Evolutionary conservation across 148 eudicot species (phyloP).

Genomic region (Vaccinium vitisidaea): DNA sequence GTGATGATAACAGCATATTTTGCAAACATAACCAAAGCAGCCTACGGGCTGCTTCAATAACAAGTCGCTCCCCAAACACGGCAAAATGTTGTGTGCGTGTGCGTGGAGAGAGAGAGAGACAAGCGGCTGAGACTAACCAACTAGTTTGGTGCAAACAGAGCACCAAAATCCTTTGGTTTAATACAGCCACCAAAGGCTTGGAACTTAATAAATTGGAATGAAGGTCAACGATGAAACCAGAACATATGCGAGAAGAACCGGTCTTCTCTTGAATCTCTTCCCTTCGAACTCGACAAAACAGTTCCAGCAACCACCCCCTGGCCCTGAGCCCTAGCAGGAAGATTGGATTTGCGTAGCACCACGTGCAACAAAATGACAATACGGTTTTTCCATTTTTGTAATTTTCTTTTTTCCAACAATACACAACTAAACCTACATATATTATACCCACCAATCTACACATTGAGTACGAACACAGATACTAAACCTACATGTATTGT

Average conservation of each 20-base stretch:
- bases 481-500: conserved; percentile 23
- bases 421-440: conserved; percentile 7
- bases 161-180: not conserved
- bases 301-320: not conserved
- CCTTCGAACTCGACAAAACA: not conserved
- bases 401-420: conserved; percentile 5
- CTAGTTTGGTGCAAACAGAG: not conserved
- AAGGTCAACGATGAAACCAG: not conserved
- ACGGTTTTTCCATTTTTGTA: not conserved
- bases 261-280: not conserved
- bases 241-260: not conserved
- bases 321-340: conserved; percentile 1
- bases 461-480: conserved; percentile 14
- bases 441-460: conserved; percentile 7
- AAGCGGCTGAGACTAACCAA: not conserved
- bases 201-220: not conserved
- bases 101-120: not conserved
- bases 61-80: not conserved
- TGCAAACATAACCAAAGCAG: not conserved
- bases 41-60: not conserved
- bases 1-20: not conserved
- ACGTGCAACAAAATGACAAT: not conserved
- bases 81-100: too few relatives aligned
- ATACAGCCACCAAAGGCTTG: not conserved
- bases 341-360: not conserved